These are phyloP conservation scores for Taxillus chinensis DNA, from an alignment of 164 flowering plant species.

Conservation along the genomic window DNA sequence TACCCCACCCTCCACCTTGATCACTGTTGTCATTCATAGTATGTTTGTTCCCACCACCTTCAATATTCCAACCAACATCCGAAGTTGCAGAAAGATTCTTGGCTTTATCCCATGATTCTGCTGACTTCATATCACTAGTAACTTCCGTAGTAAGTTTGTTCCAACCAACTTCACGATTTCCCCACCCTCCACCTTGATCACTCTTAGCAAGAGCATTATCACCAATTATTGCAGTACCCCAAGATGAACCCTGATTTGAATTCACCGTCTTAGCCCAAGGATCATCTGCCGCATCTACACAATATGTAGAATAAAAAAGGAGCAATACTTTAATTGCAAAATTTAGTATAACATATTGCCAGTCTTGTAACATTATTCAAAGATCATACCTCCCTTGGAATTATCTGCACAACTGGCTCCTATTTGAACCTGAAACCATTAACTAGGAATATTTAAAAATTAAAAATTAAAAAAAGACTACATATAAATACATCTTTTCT, in stretches of 20 bases:
- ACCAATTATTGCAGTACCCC: slow-evolving; percentile 22
- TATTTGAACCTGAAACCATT: slow-evolving; percentile 15
- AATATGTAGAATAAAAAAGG: not conserved
- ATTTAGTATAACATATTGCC: too few relatives aligned
- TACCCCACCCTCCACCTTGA: slow-evolving; percentile 21
- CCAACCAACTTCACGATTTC: not conserved
- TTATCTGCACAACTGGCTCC: slow-evolving; percentile 20
- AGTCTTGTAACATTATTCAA: not conserved
- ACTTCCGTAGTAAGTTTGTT: slow-evolving; percentile 3
- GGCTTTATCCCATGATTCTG: slow-evolving; percentile 11
- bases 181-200: slow-evolving; percentile 20
- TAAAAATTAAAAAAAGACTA: too few relatives aligned
- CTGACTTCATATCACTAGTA: slow-evolving; percentile 5
- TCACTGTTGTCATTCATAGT: not conserved
- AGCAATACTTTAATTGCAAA: not conserved
- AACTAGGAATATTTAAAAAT: too few relatives aligned
- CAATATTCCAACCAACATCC: slow-evolving; percentile 6
- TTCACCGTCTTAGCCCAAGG: slow-evolving; percentile 32
- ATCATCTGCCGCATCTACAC: slow-evolving; percentile 24
- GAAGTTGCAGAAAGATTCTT: slow-evolving; percentile 5
- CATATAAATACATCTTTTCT: too few relatives aligned
- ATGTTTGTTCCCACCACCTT: slow-evolving; percentile 1
- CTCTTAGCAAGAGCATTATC: slow-evolving; percentile 6
- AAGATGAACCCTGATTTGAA: slow-evolving; percentile 25
- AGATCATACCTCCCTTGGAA: slow-evolving; percentile 23